Conservation (phyloP, 1,284 basidiomycete genomes). For the Gymnopus androsaceus region DNA sequence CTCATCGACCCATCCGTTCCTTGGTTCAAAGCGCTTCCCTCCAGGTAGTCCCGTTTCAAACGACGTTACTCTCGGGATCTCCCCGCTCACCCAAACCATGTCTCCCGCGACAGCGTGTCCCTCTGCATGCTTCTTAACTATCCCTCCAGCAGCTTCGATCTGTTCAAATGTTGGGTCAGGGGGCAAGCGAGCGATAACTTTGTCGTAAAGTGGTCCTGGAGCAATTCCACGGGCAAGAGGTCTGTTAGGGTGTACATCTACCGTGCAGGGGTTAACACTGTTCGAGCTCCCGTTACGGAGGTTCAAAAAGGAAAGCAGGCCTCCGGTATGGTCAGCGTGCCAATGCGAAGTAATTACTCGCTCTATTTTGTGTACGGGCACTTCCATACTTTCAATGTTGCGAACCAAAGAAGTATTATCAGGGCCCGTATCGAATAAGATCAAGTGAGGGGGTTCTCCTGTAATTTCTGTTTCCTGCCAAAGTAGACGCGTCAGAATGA, state of each 20-base stretch:
- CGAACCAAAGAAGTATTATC: conserved; percentile 71
- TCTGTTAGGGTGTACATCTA: conserved; percentile 77
- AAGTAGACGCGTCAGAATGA: neutral
- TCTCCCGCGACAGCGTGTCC: conserved; percentile 64
- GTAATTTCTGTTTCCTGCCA: conserved; percentile 56
- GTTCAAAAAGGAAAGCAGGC: conserved; percentile 62
- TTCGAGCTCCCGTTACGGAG: conserved; percentile 32
- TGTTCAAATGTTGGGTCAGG: conserved; percentile 72
- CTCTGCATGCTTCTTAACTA: conserved; percentile 54
- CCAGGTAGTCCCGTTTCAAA: conserved; percentile 73
- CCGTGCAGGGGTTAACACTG: conserved; percentile 37
- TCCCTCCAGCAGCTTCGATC: conserved; percentile 57
- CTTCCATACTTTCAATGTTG: conserved; percentile 64
- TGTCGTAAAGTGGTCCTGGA: conserved; percentile 56
- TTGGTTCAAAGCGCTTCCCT: conserved; percentile 55
- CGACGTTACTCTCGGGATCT: conserved; percentile 69
- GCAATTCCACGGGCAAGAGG: conserved; percentile 76
- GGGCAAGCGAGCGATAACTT: conserved; percentile 60
- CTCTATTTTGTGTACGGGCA: conserved; percentile 56
- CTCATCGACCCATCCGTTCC: conserved; percentile 62
- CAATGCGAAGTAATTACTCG: conserved; percentile 78
- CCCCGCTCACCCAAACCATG: conserved; percentile 75
- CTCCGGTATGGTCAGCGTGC: conserved; percentile 83
- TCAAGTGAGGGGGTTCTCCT: conserved; percentile 48
- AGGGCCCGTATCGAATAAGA: conserved; percentile 81